These are phyloP conservation scores for Aspergillus hancockii DNA, from an alignment of 495 filamentous ascomycete species.

Conservation along the genomic window DNA sequence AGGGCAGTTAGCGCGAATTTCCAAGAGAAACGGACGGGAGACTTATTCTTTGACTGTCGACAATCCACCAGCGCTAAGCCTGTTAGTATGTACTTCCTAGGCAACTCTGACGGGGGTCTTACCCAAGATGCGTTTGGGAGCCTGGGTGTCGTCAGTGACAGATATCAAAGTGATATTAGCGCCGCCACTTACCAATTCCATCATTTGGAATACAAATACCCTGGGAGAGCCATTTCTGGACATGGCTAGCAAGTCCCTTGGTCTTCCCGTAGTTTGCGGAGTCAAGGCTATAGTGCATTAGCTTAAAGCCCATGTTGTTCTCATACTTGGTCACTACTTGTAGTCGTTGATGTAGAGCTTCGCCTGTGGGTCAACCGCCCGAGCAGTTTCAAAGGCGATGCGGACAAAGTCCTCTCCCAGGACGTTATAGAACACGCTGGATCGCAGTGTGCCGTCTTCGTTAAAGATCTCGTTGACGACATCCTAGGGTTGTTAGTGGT, in stretches of 20 bases:
- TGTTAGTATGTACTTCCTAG: background rate
- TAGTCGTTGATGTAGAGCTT: constrained; percentile 70
- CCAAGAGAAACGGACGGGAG: background rate
- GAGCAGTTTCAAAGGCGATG: constrained; percentile 58
- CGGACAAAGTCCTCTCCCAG: constrained; percentile 58
- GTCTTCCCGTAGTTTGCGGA: constrained; percentile 53
- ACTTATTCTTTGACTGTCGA: constrained; percentile 28
- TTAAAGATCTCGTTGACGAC: constrained; percentile 73
- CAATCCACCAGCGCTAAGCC: constrained; percentile 15
- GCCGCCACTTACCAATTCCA: constrained; percentile 55
- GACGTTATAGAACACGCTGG: too few relatives aligned
- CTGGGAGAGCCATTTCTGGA: constrained; percentile 64
- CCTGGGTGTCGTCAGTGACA: constrained; percentile 32
- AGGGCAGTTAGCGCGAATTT: constrained; percentile 15
- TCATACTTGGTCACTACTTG: constrained; percentile 26
- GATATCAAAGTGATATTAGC: background rate
- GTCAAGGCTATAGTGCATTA: constrained; percentile 31
- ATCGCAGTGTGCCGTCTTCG: constrained; percentile 65
- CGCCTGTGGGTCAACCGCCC: constrained; percentile 53
- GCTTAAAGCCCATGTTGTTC: too few relatives aligned
- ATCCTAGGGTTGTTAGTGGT: constrained; percentile 43
- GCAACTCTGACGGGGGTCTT: background rate
- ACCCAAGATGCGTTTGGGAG: constrained; percentile 63
- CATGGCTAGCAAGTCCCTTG: constrained; percentile 61
- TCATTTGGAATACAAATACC: constrained; percentile 76